Evolutionary conservation across 2,329 filamentous ascomycete genomes (phyloP), one percentile per base, ranked within the genome.

Genomic region (Paraphoma sp.): DNA sequence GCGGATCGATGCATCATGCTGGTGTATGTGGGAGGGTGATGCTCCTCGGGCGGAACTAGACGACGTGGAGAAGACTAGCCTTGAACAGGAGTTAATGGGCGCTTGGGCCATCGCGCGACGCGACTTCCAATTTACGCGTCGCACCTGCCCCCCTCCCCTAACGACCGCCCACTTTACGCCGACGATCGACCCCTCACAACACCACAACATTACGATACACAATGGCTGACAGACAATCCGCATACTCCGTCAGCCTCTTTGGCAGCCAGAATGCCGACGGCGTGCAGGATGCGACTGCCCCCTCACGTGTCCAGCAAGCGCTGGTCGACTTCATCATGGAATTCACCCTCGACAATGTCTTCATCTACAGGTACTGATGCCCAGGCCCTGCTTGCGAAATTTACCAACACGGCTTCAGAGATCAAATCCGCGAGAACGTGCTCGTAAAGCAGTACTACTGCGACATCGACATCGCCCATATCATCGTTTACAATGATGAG

Each of bases 401-500:
- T 71, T 30, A n/a, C 75, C 82, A 57, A 82, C 44, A 2, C 2
- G 18, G 36, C 1, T 36, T 14, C 68, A 96, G 95, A 85, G 94
- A 98, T 71, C 95, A 98, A 79, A 86, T 99, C 56, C 88, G 92
- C 69, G 93, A 98, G 74, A 99, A 99, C 80, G 93, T 95, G 7
- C 85, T 98, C 1, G 84, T 97, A 42, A 95, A 97, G 76, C 93
- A 93, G 69, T 98, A 93, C 80, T 97, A 89, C 78, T 97, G 95
- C 81, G 94, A 99, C 76, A 87, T 99, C 74, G 93, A 99, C 76
- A 92, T 99, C 68, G 92, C 91, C 60, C 94, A 99, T 76, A 82
- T 99, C 56, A 98, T 98, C 76, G 95, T 90, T 59, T 98, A 93
- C 80, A 95, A 96, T 72, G 94, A 98, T 78, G 93, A 97, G 76